Conservation (phyloP, 768 basidiomycete genomes). For the Crepidotus variabilis region DNA sequence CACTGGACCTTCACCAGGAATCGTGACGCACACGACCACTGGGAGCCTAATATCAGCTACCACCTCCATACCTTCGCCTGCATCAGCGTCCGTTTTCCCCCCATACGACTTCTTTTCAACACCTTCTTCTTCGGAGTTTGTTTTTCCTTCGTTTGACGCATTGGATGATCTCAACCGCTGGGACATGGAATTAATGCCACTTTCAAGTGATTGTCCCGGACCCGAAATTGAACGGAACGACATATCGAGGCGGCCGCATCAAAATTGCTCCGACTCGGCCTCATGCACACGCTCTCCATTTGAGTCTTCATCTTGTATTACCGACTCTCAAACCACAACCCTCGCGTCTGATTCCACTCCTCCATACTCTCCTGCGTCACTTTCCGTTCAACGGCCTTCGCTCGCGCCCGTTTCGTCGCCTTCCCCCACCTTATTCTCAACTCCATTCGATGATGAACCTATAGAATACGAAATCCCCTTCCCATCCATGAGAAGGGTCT, state of each 20-base stretch:
- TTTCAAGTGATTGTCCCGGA: neutral
- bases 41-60: neutral
- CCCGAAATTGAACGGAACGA: constrained; percentile 5
- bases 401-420: neutral
- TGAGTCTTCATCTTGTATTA: neutral
- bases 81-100: neutral
- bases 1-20: constrained; percentile 12
- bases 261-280: neutral
- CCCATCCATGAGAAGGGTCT: constrained; percentile 16
- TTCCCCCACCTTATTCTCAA: constrained; percentile 12
- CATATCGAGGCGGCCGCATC: neutral
- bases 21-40: constrained; percentile 12
- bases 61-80: constrained; percentile 1
- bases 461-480: constrained; percentile 19
- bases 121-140: constrained; percentile 1
- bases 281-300: neutral
- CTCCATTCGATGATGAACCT: constrained; percentile 16
- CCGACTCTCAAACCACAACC: neutral
- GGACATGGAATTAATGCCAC: constrained; percentile 17
- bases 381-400: neutral
- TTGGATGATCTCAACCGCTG: constrained; percentile 22
- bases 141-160: constrained; percentile 15
- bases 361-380: neutral
- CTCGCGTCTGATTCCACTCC: neutral
- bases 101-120: neutral